Evolutionary conservation across 176 grass and related monocot genomes (phyloP).

Genomic region (Phyllostachys edulis): DNA sequence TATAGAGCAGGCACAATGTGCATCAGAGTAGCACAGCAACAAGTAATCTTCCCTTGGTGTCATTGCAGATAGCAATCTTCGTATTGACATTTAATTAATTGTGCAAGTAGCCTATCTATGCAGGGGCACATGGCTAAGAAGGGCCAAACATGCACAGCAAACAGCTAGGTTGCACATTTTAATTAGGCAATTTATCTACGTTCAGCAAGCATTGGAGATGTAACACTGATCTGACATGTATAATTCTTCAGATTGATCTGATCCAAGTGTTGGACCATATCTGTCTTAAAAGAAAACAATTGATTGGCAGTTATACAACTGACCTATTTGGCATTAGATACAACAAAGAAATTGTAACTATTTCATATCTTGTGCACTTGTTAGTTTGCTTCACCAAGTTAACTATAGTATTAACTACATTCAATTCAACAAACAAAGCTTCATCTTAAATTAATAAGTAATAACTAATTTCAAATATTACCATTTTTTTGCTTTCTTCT

Average conservation of each 20-base stretch:
- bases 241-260: background rate
- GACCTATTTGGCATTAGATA: background rate
- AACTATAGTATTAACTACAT: slow-evolving; percentile 15
- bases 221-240: background rate
- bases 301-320: background rate
- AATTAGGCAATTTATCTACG: background rate
- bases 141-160: background rate
- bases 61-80: background rate
- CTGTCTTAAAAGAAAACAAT: slow-evolving; percentile 3
- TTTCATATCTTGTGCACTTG: background rate
- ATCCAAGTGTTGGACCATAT: background rate
- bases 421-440: background rate
- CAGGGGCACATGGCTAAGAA: background rate
- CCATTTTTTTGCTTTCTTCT: background rate
- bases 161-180: background rate
- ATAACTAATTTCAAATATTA: background rate
- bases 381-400: slow-evolving; percentile 3
- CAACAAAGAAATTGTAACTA: background rate
- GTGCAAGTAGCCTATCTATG: background rate
- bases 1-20: background rate
- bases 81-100: background rate
- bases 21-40: background rate
- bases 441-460: background rate
- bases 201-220: background rate
- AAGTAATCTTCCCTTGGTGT: background rate